Evolutionary conservation across 495 filamentous ascomycete species (phyloP).

Genomic region (Aspergillus nidulans): DNA sequence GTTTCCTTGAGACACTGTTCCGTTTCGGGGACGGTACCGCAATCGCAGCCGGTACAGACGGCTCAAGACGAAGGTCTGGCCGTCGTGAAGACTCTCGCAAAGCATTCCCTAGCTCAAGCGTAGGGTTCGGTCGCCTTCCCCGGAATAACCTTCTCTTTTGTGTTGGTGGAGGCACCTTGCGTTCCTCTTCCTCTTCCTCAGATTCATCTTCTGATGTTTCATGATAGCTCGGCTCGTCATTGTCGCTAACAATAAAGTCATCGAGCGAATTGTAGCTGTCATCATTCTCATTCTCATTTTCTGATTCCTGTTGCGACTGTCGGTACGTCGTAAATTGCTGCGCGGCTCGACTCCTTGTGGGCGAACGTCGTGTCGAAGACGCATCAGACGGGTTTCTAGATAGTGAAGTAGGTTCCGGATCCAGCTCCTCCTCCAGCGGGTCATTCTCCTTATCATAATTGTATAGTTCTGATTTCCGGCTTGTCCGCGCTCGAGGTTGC

Average conservation of each 20-base stretch:
- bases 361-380: constrained; percentile 18
- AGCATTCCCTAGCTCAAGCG: constrained; percentile 16
- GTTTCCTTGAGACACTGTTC: constrained; percentile 13
- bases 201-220: constrained; percentile 33
- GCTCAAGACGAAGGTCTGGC: constrained; percentile 18
- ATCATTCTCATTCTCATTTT: constrained; percentile 21
- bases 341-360: constrained; percentile 19
- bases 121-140: constrained; percentile 29
- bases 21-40: constrained; percentile 14
- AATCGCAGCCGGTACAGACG: constrained; percentile 18
- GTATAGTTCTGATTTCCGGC: constrained; percentile 26
- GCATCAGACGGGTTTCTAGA: constrained; percentile 22
- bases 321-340: constrained; percentile 12
- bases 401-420: constrained; percentile 10
- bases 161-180: constrained; percentile 22
- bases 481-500: constrained; percentile 20
- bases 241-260: constrained; percentile 46
- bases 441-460: constrained; percentile 46
- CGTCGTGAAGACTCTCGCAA: constrained; percentile 13
- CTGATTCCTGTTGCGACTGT: constrained; percentile 15
- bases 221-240: constrained; percentile 40
- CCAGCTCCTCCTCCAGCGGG: constrained; percentile 23
- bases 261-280: constrained; percentile 37
- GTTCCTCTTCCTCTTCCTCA: constrained; percentile 27
- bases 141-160: constrained; percentile 32